These are phyloP conservation scores for Microbotryum lychnidis-dioicae DNA, from an alignment of 1,284 basidiomycete genomes.

Conservation along the genomic window DNA sequence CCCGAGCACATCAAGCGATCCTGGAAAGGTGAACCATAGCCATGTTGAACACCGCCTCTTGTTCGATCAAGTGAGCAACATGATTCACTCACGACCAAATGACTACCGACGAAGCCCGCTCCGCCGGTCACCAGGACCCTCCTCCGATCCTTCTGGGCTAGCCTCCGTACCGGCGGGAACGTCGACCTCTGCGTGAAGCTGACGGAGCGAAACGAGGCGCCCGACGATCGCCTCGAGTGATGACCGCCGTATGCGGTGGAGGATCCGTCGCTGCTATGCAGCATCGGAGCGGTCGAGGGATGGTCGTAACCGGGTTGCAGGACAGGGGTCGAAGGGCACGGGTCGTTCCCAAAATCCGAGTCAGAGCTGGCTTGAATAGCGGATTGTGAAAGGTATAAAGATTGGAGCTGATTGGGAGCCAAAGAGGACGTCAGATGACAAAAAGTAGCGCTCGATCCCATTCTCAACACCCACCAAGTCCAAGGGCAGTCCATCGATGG, in stretches of 20 bases:
- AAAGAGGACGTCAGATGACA: too few relatives aligned
- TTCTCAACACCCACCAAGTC: constrained; percentile 17
- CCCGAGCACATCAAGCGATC: constrained; percentile 96
- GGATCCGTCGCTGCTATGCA: background rate
- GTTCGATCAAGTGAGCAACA: too few relatives aligned
- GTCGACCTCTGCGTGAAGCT: constrained; percentile 83
- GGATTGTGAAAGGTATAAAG: constrained; percentile 21
- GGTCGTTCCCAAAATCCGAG: constrained; percentile 1
- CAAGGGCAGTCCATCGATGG: constrained; percentile 20
- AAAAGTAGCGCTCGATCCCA: too few relatives aligned
- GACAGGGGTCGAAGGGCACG: background rate
- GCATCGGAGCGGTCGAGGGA: background rate
- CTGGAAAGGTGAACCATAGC: constrained; percentile 37
- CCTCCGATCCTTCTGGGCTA: constrained; percentile 69
- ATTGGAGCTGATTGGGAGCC: constrained; percentile 21
- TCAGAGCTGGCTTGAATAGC: background rate
- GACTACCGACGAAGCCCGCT: constrained; percentile 94
- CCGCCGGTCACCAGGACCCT: constrained; percentile 90
- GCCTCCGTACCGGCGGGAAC: constrained; percentile 82
- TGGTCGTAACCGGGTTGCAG: background rate
- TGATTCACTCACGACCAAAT: constrained; percentile 49
- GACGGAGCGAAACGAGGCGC: constrained; percentile 45
- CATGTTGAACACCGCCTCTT: background rate
- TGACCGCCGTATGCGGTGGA: background rate
- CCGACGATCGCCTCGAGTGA: constrained; percentile 2